Evolutionary conservation across 2,329 filamentous ascomycete species (phyloP).

Genomic region (Zymoseptoria pseudotritici): DNA sequence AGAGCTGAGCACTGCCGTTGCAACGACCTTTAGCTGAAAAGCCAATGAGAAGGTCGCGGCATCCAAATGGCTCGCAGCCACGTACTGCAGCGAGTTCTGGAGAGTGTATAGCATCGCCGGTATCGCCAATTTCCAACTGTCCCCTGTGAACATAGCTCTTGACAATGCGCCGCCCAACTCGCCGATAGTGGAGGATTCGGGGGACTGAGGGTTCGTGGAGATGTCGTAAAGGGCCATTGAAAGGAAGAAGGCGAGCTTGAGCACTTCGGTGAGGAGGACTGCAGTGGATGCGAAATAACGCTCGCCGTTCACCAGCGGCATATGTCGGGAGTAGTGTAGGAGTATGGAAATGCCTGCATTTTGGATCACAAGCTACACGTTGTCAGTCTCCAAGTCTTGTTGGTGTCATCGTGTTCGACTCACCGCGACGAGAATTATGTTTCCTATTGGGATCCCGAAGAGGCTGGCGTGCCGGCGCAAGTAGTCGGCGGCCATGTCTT

Average conservation of each 20-base stretch:
- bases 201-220: constrained; percentile 69
- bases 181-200: constrained; percentile 54
- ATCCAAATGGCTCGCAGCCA: constrained; percentile 83
- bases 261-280: constrained; percentile 84
- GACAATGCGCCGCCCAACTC: constrained; percentile 69
- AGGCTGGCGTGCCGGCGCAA: constrained; percentile 24
- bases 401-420: constrained; percentile 8
- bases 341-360: constrained; percentile 75
- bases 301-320: constrained; percentile 75
- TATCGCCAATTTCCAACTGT: constrained; percentile 91
- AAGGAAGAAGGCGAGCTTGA: constrained; percentile 81
- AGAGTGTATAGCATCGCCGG: constrained; percentile 83
- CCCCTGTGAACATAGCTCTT: constrained; percentile 73
- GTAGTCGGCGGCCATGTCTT: constrained; percentile 11
- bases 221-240: constrained; percentile 84
- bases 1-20: constrained; percentile 81
- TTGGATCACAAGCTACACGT: constrained; percentile 63
- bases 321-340: constrained; percentile 90
- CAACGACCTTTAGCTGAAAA: constrained; percentile 90
- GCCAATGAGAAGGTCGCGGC: constrained; percentile 89
- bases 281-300: constrained; percentile 92
- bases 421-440: constrained; percentile 58
- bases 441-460: constrained; percentile 58
- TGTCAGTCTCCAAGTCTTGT: constrained; percentile 6
- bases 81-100: constrained; percentile 89